Conservation (phyloP, 495 filamentous ascomycete genomes). For the Glutinoglossum americanum region DNA sequence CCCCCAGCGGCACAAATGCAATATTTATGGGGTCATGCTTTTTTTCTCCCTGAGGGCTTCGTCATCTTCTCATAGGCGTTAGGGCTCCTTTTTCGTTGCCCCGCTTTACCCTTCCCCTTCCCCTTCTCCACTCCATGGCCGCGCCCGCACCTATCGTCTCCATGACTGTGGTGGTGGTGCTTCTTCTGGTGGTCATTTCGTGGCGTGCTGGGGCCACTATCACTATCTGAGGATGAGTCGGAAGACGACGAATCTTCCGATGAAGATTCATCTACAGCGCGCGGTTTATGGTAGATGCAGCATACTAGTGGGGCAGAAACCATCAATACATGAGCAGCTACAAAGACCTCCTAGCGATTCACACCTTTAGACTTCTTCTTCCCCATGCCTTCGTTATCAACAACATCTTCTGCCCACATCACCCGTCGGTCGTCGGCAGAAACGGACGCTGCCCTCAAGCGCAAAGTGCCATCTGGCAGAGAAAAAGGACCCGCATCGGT, state of each 20-base stretch:
- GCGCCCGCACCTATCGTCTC: slow-evolving; percentile 10
- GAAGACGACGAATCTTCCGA: slow-evolving; percentile 46
- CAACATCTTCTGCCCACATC: slow-evolving; percentile 69
- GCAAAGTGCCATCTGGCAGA: not conserved
- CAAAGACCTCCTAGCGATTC: not conserved
- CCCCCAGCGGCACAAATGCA: not conserved
- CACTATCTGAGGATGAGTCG: slow-evolving; percentile 32
- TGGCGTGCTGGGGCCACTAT: slow-evolving; percentile 24
- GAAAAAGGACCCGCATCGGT: not conserved
- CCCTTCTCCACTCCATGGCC: slow-evolving; percentile 11
- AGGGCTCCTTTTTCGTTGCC: slow-evolving; percentile 45
- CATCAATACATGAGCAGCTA: not conserved
- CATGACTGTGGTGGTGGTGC: slow-evolving; percentile 17
- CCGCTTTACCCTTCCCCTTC: slow-evolving; percentile 20
- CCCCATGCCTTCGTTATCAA: slow-evolving; percentile 92
- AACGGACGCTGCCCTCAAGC: not conserved
- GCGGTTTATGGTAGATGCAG: slow-evolving; percentile 89
- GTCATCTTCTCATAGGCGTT: slow-evolving; percentile 95
- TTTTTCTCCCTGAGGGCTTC: slow-evolving; percentile 23
- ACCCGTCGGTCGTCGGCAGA: not conserved
- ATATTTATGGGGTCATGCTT: not conserved
- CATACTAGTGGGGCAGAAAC: slow-evolving; percentile 40
- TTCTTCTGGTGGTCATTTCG: slow-evolving; percentile 11
- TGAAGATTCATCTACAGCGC: slow-evolving; percentile 64
- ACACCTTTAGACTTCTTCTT: slow-evolving; percentile 85